A percentile compares a stretch with the other conserved stretches of the same genome.
These are phyloP conservation scores for Suillus brevipes DNA, from an alignment of 768 basidiomycete species.

Conservation along the genomic window DNA sequence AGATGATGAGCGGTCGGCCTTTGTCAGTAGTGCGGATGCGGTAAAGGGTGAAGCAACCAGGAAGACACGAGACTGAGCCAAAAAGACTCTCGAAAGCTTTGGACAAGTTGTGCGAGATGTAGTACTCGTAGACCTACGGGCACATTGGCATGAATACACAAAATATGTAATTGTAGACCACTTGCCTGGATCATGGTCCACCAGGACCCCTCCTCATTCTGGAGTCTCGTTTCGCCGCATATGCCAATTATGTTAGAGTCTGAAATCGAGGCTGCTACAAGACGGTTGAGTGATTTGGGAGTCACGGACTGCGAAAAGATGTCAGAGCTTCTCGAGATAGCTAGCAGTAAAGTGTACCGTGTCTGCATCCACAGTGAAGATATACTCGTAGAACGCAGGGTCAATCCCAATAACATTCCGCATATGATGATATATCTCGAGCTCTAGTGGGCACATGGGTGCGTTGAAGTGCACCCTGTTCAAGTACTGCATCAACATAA, in stretches of 20 bases:
- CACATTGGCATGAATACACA: slow-evolving; percentile 12
- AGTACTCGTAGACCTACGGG: slow-evolving; percentile 63
- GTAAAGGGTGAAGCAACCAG: slow-evolving; percentile 73
- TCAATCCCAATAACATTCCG: slow-evolving; percentile 73
- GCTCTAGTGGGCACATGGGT: slow-evolving; percentile 64
- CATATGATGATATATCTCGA: slow-evolving; percentile 76
- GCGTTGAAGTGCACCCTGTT: slow-evolving; percentile 70
- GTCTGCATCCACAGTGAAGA: slow-evolving; percentile 73
- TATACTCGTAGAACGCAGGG: slow-evolving; percentile 74
- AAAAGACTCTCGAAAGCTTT: slow-evolving; percentile 71
- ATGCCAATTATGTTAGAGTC: slow-evolving; percentile 67
- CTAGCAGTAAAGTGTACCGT: slow-evolving; percentile 40
- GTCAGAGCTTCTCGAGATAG: slow-evolving; percentile 15
- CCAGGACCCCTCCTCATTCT: slow-evolving; percentile 68
- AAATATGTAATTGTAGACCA: background rate
- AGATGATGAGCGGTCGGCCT: slow-evolving; percentile 70
- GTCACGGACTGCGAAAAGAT: slow-evolving; percentile 48
- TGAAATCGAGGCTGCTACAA: slow-evolving; percentile 61
- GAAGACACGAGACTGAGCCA: slow-evolving; percentile 72
- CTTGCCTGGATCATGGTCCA: slow-evolving; percentile 77
- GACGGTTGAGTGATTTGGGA: slow-evolving; percentile 65
- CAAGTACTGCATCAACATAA: slow-evolving; percentile 64
- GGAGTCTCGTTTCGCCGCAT: slow-evolving; percentile 68
- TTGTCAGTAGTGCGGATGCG: slow-evolving; percentile 72
- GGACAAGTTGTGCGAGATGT: slow-evolving; percentile 64